phyloP scores from a whole-genome alignment of 768 basidiomycete species.

The Punctularia strigosozonata region DNA sequence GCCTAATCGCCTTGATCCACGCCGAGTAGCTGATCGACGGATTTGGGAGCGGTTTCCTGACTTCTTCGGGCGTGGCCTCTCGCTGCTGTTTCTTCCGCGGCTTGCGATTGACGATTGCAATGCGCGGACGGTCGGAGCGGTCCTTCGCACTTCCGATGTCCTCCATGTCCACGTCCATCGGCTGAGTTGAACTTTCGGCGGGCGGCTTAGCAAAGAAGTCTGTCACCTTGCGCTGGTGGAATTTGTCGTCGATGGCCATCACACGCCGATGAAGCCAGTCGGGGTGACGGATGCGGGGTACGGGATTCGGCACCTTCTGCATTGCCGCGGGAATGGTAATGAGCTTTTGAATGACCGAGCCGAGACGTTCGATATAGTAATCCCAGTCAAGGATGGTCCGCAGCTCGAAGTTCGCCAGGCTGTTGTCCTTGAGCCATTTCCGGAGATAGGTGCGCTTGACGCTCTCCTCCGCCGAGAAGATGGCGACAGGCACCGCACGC shows the following conservation, averaged over 20 bases:
- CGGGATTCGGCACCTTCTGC: constrained; percentile 95
- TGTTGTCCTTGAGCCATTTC: constrained; percentile 94
- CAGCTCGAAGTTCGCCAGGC: constrained; percentile 77
- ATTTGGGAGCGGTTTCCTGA: constrained; percentile 42
- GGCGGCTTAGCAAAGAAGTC: constrained; percentile 69
- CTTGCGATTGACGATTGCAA: constrained; percentile 45
- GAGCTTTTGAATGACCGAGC: constrained; percentile 96
- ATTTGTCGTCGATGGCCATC: constrained; percentile 84
- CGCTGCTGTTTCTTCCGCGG: constrained; percentile 21
- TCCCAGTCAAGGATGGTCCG: constrained; percentile 95
- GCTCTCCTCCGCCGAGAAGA: constrained; percentile 91
- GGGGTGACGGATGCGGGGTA: constrained; percentile 90
- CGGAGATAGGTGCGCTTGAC: constrained; percentile 85
- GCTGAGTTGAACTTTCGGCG: constrained; percentile 19
- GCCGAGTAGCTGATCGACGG: constrained; percentile 52
- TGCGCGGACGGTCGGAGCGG: constrained; percentile 23
- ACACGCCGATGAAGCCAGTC: constrained; percentile 95
- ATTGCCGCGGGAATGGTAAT: constrained; percentile 99
- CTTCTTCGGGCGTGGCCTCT: constrained; percentile 2
- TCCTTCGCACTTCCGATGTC: constrained; percentile 27
- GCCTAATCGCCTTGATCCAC: constrained; percentile 70
- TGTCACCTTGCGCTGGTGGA: constrained; percentile 95
- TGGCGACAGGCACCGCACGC: constrained; percentile 91
- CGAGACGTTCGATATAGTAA: constrained; percentile 95
- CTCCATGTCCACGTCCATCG: constrained; percentile 43